A percentile compares a stretch with the other conserved stretches of the same genome.
phyloP scores from a whole-genome alignment of 1,284 basidiomycete species.

The Heterobasidion parviporum region DNA sequence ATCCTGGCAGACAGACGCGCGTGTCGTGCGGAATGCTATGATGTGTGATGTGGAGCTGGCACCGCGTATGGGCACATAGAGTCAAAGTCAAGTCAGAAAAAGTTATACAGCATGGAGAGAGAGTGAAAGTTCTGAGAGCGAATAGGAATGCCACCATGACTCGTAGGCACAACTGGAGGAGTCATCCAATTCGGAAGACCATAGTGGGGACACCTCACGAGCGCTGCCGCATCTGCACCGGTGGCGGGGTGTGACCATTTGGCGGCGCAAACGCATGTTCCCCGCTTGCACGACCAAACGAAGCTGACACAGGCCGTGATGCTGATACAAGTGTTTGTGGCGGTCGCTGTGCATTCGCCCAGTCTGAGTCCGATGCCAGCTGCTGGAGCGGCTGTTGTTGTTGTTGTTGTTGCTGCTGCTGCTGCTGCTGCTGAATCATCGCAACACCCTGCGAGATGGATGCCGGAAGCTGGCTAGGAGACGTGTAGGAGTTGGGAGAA shows the following conservation, averaged over 20 bases:
- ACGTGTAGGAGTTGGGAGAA: constrained; percentile 34
- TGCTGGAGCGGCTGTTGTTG: constrained; percentile 20
- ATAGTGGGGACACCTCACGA: constrained; percentile 18
- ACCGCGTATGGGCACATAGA: neutral
- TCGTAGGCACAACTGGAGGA: constrained; percentile 3
- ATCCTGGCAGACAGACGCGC: neutral
- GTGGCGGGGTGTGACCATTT: constrained; percentile 37
- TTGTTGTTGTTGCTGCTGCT: constrained; percentile 19
- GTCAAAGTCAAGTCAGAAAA: neutral
- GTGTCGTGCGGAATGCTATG: neutral
- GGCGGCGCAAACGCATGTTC: constrained; percentile 33
- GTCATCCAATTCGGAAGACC: neutral
- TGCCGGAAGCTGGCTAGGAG: constrained; percentile 23
- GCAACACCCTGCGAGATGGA: constrained; percentile 33
- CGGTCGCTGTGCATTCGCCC: constrained; percentile 37
- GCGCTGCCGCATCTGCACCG: constrained; percentile 36
- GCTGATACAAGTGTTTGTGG: constrained; percentile 27
- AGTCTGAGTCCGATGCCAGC: constrained; percentile 40
- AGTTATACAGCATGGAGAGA: neutral
- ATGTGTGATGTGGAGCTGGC: neutral
- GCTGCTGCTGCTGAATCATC: constrained; percentile 18
- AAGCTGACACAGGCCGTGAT: constrained; percentile 52
- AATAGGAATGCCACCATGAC: neutral
- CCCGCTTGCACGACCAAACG: constrained; percentile 37
- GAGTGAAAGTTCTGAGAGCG: neutral